Base-by-base conservation (phyloP, 2,329 filamentous ascomycete species). In the Colletotrichum filicis region DNA sequence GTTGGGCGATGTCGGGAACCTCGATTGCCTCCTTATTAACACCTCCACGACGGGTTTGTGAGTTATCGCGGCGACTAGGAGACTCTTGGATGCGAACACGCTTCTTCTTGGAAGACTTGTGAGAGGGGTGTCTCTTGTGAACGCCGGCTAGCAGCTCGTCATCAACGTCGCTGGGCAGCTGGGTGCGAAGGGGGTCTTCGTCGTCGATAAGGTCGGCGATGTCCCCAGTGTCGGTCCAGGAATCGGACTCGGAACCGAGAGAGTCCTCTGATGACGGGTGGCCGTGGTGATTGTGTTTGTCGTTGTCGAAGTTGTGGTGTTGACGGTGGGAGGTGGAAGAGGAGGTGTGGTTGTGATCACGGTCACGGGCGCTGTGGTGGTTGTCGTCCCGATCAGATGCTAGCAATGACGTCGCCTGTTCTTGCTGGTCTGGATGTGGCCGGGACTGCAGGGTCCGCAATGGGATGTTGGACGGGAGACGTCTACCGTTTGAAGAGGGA, bases 191-290 rank as follows among this genome's bases (percentile, higher is more conserved):
- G 73, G 95, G 94, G 82, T 98, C 94, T 84, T 96, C 91, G 83
- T 96, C 92, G 86, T 94, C 92, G 79, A 91, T 93, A 78, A 95
- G 88, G 88, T 98, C 96, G 79, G 94, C 95, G 79, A 98, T 91
- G 84, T 98, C 97, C 80, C 95, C 96, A 57, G 96, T 98, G 83
- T 98, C 95, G 80, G 94, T 95, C 95, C 95, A 98, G 78, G 94
- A 91, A 53, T 64, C 61, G 72, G 92, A 94, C 75, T 86, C 85
- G 83, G 94, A 94, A 79, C 87, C 87, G 66, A 59, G n/a, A 79
- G 88, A 89, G 79, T 84, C 83, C 76, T 82, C 83, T 77, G 80
- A 83, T 66, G 89, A 90, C 69, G 68, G 71, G 77, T 86, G 88
- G 80, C 82, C 82, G 77, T 84, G 82, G 79, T 83, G 82, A 76